Evolutionary conservation across 1,284 basidiomycete genomes (phyloP), one percentile per base, ranked within the genome.

Genomic region (Apiotrichum gracile): DNA sequence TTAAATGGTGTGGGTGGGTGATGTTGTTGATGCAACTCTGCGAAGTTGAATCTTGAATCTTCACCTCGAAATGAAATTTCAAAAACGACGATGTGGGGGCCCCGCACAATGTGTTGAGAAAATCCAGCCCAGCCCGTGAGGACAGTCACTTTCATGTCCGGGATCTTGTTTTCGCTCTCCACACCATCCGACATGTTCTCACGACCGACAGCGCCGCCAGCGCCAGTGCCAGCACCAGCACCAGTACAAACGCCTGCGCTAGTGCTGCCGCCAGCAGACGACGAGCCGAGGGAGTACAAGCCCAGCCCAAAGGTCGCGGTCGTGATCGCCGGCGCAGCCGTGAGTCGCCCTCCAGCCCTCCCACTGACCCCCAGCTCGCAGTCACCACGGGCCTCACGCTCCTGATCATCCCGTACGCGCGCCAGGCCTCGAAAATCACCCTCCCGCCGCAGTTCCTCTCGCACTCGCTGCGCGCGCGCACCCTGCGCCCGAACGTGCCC

Each of bases 291-390:
- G n/a, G 49, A 52, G 44, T 44, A 55, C 51, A 48, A 34, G 33
- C 59, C 59, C 27, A 66, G 67, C 22, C 66, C 69, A 1, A 66
- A 67, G 54, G 67, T 71, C 21, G 69, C 69, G 0, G 62, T 67
- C 14, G 67, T 65, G 33, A 66, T 71, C 25, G 62, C 63, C 10
- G 69, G 69, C n/a, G 68, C 69, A 7, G 64, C 69, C 12, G 69
- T 69, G 49, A 48, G 66, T 68, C 19, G 7, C 22, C 27, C 26
- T 12, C 24, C 10, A 10, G 4, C 22, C 10, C 35, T 21, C 29
- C 3, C 10, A 16, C 19, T 13, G 35, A 10, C 13, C 16, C 22
- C 13, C 49, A 71, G 69, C 62, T 71, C 47, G 65, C 66, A 7
- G 53, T 71, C n/a, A 67, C 67, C 4, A 55, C 59, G 9, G 69